These are phyloP conservation scores for Saccharum spontaneum DNA, from an alignment of 176 grass and related monocot species.

Conservation along the genomic window DNA sequence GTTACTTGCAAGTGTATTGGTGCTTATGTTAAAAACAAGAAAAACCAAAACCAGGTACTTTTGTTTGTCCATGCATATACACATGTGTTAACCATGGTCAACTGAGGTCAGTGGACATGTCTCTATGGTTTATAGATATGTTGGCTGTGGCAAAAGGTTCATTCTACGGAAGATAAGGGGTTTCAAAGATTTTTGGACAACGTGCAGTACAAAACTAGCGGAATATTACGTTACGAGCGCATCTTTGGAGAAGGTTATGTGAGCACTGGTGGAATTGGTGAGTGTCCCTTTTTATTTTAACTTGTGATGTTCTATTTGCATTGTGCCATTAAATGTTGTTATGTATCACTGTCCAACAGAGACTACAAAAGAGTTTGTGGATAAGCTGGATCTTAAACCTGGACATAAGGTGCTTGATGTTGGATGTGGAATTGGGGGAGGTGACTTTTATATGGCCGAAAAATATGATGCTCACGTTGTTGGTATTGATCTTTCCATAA, in stretches of 20 bases:
- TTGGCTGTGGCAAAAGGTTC: conserved; percentile 88
- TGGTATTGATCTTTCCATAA: conserved; percentile 96
- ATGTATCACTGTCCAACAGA: conserved; percentile 43
- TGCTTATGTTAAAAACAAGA: conserved; percentile 98
- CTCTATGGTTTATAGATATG: conserved; percentile 55
- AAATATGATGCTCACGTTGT: conserved; percentile 85
- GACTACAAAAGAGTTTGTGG: conserved; percentile 94
- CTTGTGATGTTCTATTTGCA: conserved; percentile 17
- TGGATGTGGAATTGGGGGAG: conserved; percentile 93
- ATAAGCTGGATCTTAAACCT: conserved; percentile 76
- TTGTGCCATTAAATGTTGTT: conserved; percentile 1
- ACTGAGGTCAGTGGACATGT: conserved; percentile 10
- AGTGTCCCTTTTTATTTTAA: conserved; percentile 17
- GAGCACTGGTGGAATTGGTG: conserved; percentile 95
- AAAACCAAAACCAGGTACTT: conserved; percentile 97
- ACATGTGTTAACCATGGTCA: background rate
- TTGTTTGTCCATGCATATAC: conserved; percentile 23
- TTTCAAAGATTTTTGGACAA: conserved; percentile 98
- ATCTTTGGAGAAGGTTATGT: conserved; percentile 97
- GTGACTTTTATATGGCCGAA: conserved; percentile 99
- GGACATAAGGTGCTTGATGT: conserved; percentile 95
- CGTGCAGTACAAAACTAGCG: conserved; percentile 93
- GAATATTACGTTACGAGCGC: conserved; percentile 88
- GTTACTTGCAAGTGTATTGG: conserved; percentile 86
- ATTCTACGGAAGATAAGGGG: conserved; percentile 68